A percentile compares a stretch with the other conserved stretches of the same genome.
Conservation (phyloP, 2,329 filamentous ascomycete genomes). For the Ceratocystis alfenasii region DNA sequence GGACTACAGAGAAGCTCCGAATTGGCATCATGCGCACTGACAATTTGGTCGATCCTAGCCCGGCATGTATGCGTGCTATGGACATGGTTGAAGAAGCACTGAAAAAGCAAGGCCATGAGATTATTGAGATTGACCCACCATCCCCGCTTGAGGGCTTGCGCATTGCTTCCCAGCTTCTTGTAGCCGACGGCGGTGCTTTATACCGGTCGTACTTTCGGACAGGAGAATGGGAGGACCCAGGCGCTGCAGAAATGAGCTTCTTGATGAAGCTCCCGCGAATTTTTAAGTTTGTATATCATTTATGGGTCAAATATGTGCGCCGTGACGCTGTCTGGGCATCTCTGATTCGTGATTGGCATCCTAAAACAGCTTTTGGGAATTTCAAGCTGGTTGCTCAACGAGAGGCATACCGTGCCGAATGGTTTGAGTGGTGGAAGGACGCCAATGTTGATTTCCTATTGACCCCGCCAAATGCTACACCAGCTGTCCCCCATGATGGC, state of each 20-base stretch:
- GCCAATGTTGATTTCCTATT: constrained; percentile 65
- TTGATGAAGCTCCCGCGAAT: constrained; percentile 62
- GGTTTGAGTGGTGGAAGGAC: constrained; percentile 76
- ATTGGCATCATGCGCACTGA: constrained; percentile 71
- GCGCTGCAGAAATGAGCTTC: constrained; percentile 60
- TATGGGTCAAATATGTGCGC: constrained; percentile 76
- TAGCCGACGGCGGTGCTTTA: constrained; percentile 70
- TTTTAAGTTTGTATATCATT: constrained; percentile 74
- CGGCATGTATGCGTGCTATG: constrained; percentile 68
- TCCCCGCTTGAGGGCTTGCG: constrained; percentile 62
- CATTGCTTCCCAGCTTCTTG: constrained; percentile 68
- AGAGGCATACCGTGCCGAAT: constrained; percentile 63
- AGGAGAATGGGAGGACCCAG: constrained; percentile 69
- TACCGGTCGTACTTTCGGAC: constrained; percentile 65
- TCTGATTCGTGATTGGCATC: constrained; percentile 59
- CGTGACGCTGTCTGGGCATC: constrained; percentile 67
- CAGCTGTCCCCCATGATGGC: constrained; percentile 72
- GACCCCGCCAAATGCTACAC: constrained; percentile 78
- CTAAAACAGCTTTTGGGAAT: constrained; percentile 63
- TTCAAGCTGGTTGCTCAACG: constrained; percentile 70
- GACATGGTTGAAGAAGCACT: constrained; percentile 59
- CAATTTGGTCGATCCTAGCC: constrained; percentile 72
- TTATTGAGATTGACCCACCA: constrained; percentile 52
- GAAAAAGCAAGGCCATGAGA: constrained; percentile 59
- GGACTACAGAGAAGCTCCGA: constrained; percentile 50